Conservation (phyloP, 331 rosid genomes). For the Dryas integrifolia region DNA sequence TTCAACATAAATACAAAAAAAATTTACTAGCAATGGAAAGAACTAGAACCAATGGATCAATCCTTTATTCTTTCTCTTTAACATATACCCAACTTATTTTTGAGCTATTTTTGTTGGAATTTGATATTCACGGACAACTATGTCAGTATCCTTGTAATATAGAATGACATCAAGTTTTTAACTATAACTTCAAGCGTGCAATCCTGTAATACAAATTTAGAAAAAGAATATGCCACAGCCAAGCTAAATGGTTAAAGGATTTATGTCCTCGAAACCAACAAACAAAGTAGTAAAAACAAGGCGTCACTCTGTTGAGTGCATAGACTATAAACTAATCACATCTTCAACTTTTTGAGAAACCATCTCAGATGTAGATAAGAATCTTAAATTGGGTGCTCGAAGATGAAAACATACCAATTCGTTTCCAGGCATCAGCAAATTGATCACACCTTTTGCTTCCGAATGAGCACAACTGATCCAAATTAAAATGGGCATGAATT, state of each 20-base stretch:
- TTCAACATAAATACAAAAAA: too few relatives aligned
- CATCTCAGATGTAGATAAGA: background rate
- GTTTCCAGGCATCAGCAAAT: conserved; percentile 67
- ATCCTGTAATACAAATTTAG: background rate
- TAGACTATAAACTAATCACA: background rate
- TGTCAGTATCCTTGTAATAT: too few relatives aligned
- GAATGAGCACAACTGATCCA: conserved; percentile 66
- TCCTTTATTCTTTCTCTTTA: too few relatives aligned
- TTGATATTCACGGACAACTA: too few relatives aligned
- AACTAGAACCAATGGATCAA: too few relatives aligned
- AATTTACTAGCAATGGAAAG: too few relatives aligned
- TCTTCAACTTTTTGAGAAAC: too few relatives aligned
- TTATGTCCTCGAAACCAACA: background rate
- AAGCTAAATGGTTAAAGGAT: background rate
- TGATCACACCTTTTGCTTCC: conserved; percentile 70
- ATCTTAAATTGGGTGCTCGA: background rate
- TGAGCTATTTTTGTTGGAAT: too few relatives aligned
- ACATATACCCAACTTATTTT: too few relatives aligned
- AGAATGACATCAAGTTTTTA: too few relatives aligned
- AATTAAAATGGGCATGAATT: conserved; percentile 24
- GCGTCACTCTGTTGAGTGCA: background rate
- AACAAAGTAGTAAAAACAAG: background rate
- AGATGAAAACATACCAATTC: conserved; percentile 54
- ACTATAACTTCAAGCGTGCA: background rate
- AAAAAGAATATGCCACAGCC: background rate